These are phyloP conservation scores for Aspergillus alliaceus DNA, from an alignment of 2,329 filamentous ascomycete species.

Conservation along the genomic window DNA sequence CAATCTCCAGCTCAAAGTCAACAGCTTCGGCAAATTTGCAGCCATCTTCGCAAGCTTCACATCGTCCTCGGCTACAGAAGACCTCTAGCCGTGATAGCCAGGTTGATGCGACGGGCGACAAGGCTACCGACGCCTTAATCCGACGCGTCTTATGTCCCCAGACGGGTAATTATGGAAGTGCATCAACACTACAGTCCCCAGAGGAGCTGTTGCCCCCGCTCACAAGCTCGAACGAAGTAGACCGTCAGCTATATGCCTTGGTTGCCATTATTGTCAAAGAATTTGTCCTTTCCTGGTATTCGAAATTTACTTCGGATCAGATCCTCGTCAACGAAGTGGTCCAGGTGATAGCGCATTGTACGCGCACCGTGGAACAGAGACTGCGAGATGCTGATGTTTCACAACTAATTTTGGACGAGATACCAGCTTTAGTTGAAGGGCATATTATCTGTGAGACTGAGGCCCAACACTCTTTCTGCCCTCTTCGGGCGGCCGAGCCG, in stretches of 20 bases:
- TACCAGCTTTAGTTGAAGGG: conserved; percentile 75
- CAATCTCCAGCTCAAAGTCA: conserved; percentile 38
- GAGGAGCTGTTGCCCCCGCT: conserved; percentile 84
- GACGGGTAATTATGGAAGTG: conserved; percentile 39
- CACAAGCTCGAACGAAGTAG: conserved; percentile 91
- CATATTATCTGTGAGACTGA: conserved; percentile 70
- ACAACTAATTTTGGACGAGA: conserved; percentile 79
- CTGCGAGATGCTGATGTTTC: conserved; percentile 80
- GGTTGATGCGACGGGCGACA: conserved; percentile 64
- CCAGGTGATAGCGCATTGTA: conserved; percentile 89
- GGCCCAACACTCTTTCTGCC: background rate
- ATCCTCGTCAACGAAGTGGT: conserved; percentile 84
- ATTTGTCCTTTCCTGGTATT: conserved; percentile 91
- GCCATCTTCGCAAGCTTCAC: conserved; percentile 30
- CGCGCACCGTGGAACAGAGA: conserved; percentile 81
- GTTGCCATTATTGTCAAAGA: conserved; percentile 87
- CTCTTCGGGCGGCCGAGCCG: too few species aligned
- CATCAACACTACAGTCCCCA: conserved; percentile 63
- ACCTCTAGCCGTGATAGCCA: conserved; percentile 38
- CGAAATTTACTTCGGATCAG: conserved; percentile 86
- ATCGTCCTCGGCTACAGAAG: conserved; percentile 29
- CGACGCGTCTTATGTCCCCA: conserved; percentile 82
- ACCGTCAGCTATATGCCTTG: conserved; percentile 88
- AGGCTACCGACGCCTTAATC: conserved; percentile 76
- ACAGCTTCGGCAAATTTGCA: conserved; percentile 30